Evolutionary conservation across 345 rosid genomes (phyloP).

Genomic region (Pugionium cornutum): DNA sequence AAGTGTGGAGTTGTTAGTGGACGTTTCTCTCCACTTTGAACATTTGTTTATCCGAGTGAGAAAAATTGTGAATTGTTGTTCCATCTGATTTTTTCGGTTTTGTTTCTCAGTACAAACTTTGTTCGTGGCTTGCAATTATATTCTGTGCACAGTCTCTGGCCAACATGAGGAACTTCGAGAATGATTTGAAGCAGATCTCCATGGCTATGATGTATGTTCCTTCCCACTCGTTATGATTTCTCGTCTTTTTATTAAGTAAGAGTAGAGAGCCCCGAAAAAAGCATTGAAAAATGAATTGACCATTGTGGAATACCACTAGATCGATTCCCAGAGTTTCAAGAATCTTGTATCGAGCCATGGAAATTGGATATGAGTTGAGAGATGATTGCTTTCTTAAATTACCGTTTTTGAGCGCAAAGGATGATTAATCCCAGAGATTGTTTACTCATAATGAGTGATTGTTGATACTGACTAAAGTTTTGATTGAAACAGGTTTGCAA

Average conservation of each 20-base stretch:
- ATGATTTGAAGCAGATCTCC: conserved; percentile 93
- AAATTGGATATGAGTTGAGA: background rate
- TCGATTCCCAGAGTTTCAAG: too few relatives aligned
- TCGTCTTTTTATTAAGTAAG: conserved; percentile 1
- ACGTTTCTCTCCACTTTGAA: too few relatives aligned
- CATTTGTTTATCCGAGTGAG: background rate
- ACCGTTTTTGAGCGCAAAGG: background rate
- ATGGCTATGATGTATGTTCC: conserved; percentile 91
- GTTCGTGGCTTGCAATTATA: conserved; percentile 96
- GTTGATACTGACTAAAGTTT: conserved; percentile 18
- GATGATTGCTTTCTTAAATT: conserved; percentile 9
- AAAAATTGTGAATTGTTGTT: background rate
- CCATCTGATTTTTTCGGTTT: background rate
- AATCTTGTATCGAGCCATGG: background rate
- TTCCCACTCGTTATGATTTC: background rate
- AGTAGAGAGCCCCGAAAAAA: background rate
- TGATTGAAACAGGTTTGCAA: conserved; percentile 72
- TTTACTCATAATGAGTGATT: conserved; percentile 8
- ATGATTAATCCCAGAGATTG: background rate
- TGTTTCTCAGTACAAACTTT: conserved; percentile 74
- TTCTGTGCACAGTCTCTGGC: conserved; percentile 92
- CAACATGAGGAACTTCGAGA: conserved; percentile 85
- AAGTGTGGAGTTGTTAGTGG: background rate
- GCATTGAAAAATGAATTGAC: background rate
- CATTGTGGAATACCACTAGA: background rate